Base-by-base conservation (phyloP, 2,329 filamentous ascomycete genomes). In the Periconia macrospinosa region DNA sequence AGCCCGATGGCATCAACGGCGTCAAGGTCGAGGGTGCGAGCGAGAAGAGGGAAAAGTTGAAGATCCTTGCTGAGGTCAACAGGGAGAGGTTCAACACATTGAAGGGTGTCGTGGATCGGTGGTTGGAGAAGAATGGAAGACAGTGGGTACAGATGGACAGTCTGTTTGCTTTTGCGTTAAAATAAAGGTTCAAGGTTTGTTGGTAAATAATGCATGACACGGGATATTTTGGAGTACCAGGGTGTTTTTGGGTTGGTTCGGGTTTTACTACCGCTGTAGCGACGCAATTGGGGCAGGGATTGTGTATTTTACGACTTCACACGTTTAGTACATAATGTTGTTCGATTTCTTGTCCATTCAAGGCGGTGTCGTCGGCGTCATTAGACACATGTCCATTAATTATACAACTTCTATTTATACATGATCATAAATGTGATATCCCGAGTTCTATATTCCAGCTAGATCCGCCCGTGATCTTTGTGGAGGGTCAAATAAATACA, bases 141-240 rank as follows among this genome's bases (percentile, higher is more conserved):
- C 89, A 92, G 74, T 96, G 91, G 91, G 92, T 97, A 49, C 89
- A 91, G 62, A 97, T 96, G 92, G 91, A 94, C 74, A 87, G 81
- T 60, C 76, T 97, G 59, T 97, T 96, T 80, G 83, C 84, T 58
- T 82, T 84, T 76, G 80, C 79, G 55, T 67, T 77, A 54, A 74
- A 70, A 57, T 35, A 43, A 45, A 54, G 49, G 43, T 13, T 37
- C 5, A 14, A 37, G 11, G 11, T 37, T 47, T 18, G 17, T 43
- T 43, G 41, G 20, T n/a, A 13, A 13, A 43, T 43, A 6, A 23
- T 19, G 41, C 30, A 27, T 40, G 30, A 15, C 37, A 37, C 20
- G 17, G 35, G 6, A 14, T 20, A 10, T 23, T n/a, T 40, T 40
- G 18, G n/a, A n/a, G 20, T n/a, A 27, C 23, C 13, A 13, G 15